These are phyloP conservation scores for Pouteria campechiana DNA, from an alignment of 179 eudicot genomes.

Conservation along the genomic window DNA sequence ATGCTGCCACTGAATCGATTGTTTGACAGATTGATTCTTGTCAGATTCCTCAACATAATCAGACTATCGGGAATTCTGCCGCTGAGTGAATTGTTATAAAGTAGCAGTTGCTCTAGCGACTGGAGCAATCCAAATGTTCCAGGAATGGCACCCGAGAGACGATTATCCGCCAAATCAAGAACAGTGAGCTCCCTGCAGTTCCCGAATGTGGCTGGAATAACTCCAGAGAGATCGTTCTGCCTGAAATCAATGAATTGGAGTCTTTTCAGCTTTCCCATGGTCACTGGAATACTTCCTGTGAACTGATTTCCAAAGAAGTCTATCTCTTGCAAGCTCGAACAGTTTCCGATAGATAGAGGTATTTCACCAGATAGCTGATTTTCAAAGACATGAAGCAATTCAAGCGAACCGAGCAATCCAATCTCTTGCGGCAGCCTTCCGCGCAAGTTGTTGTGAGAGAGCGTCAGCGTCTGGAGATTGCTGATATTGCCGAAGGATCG, in stretches of 20 bases:
- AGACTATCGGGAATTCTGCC: slow-evolving; percentile 66
- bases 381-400: slow-evolving; percentile 58
- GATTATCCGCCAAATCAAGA: slow-evolving; percentile 84
- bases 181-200: slow-evolving; percentile 48
- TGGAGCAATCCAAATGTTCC: slow-evolving; percentile 39
- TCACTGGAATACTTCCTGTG: slow-evolving; percentile 43
- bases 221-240: slow-evolving; percentile 67
- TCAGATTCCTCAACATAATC: slow-evolving; percentile 39
- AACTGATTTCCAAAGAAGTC: slow-evolving; percentile 87
- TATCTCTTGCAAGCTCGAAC: slow-evolving; percentile 77
- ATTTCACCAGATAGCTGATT: slow-evolving; percentile 77
- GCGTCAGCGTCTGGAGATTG: slow-evolving; percentile 55
- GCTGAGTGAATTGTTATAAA: slow-evolving; percentile 80
- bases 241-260: slow-evolving; percentile 67
- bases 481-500: slow-evolving; percentile 49
- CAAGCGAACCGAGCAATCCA: slow-evolving; percentile 47
- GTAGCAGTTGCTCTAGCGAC: slow-evolving; percentile 64
- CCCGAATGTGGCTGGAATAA: slow-evolving; percentile 65
- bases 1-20: slow-evolving; percentile 75
- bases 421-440: slow-evolving; percentile 74
- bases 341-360: slow-evolving; percentile 77
- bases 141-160: slow-evolving; percentile 63
- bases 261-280: slow-evolving; percentile 48
- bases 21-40: slow-evolving; percentile 73
- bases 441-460: slow-evolving; percentile 46